A percentile compares a stretch with the other conserved stretches of the same genome.
Conservation (phyloP, 768 basidiomycete genomes). For the Daedaleopsis nitida region DNA sequence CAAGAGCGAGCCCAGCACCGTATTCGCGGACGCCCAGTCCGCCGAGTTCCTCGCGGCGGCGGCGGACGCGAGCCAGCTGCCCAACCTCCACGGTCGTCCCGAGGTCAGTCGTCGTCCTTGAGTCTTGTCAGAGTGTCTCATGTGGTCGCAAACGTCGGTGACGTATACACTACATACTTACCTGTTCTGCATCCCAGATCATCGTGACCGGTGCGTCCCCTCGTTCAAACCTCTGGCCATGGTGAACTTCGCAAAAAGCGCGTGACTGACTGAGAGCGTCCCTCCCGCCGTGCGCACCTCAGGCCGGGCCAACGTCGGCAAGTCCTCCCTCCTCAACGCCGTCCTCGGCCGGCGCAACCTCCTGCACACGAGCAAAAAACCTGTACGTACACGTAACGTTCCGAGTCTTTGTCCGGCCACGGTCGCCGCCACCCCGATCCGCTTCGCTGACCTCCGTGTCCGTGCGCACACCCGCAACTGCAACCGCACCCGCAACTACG, state of each 20-base stretch:
- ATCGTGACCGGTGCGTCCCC: conserved; percentile 28
- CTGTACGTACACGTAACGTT: conserved; percentile 43
- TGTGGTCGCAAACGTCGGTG: background rate
- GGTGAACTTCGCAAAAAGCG: too few relatives aligned
- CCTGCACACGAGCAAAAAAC: conserved; percentile 66
- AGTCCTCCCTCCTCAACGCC: conserved; percentile 73
- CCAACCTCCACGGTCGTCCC: conserved; percentile 24
- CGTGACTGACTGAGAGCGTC: too few relatives aligned
- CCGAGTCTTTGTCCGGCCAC: too few relatives aligned
- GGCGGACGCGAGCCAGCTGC: conserved; percentile 19
- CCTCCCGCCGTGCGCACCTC: too few relatives aligned
- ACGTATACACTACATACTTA: background rate
- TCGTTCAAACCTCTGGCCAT: too few relatives aligned
- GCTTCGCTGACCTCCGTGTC: too few relatives aligned
- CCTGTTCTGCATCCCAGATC: conserved; percentile 15
- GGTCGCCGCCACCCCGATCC: too few relatives aligned
- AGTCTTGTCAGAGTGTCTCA: too few relatives aligned
- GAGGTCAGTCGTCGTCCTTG: conserved; percentile 25
- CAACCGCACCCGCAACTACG: too few relatives aligned
- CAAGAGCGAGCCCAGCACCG: conserved; percentile 2
- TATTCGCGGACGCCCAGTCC: conserved; percentile 21
- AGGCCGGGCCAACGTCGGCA: conserved; percentile 82
- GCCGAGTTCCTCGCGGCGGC: conserved; percentile 30
- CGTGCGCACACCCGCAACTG: too few relatives aligned
- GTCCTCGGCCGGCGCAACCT: conserved; percentile 60